phyloP scores from a whole-genome alignment of 208 protist species.

The Zelonia costaricensis region DNA sequence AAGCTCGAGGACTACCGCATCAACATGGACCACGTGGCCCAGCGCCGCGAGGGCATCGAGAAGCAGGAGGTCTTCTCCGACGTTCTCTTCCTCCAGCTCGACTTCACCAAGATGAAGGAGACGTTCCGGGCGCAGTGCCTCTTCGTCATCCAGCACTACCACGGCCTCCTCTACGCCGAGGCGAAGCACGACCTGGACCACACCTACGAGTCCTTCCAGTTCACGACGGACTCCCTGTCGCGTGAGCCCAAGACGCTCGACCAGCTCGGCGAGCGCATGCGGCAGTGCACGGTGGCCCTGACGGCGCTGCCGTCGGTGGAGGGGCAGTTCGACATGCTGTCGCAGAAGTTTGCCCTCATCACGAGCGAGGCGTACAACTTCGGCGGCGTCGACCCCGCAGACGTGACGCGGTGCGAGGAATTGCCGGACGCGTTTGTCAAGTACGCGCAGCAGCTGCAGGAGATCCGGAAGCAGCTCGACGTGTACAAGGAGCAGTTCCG shows the following conservation, averaged over 20 bases:
- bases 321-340: slow-evolving; percentile 91
- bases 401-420: slow-evolving; percentile 85
- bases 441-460: slow-evolving; percentile 87
- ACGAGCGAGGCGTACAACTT: slow-evolving; percentile 90
- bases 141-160: slow-evolving; percentile 96
- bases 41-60: slow-evolving; percentile 94
- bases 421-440: slow-evolving; percentile 86
- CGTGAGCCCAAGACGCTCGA: slow-evolving; percentile 93
- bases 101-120: slow-evolving; percentile 97
- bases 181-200: slow-evolving; percentile 90
- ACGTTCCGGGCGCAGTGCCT: slow-evolving; percentile 95
- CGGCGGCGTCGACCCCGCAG: slow-evolving; percentile 66
- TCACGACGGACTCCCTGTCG: slow-evolving; percentile 73
- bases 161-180: slow-evolving; percentile 93
- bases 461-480: slow-evolving; percentile 87
- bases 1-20: slow-evolving; percentile 94
- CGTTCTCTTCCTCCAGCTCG: slow-evolving; percentile 95
- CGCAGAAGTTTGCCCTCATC: slow-evolving; percentile 95
- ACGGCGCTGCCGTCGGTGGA: slow-evolving; percentile 82
- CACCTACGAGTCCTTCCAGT: slow-evolving; percentile 89
- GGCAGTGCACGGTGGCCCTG: slow-evolving; percentile 77
- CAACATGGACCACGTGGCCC: slow-evolving; percentile 95
- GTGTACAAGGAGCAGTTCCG: slow-evolving; percentile 96
- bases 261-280: slow-evolving; percentile 92
- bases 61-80: slow-evolving; percentile 95